Evolutionary conservation across 208 protist genomes (phyloP), one percentile per base, ranked within the genome.

Genomic region (Tetramitus jugosus): DNA sequence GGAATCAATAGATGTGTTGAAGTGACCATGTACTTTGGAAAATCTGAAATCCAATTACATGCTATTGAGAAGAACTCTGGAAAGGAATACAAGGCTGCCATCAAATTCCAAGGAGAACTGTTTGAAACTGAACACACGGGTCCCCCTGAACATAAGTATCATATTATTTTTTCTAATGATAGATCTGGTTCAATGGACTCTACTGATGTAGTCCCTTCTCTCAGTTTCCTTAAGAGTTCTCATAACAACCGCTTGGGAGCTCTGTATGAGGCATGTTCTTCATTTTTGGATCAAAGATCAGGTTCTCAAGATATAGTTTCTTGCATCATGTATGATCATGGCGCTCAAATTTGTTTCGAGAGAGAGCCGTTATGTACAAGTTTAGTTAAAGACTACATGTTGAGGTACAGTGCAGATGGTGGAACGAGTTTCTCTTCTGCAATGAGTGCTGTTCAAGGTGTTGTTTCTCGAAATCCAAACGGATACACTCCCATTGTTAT

Each of bases 11-110:
- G 61, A 43, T 4, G 33, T 8, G 61, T 67, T 7, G 6, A 42
- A 42, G n/a, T 67, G 4, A 67, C 3, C 33, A 67, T 67, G 61
- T 67, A 67, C 40, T 67, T 67, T 67, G 61, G 61, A 42, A 35
- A 33, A 67, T 35, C 61, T 3, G 35, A 67, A 26, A 20, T 56
- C 14, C 10, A 56, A 56, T 26, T 56, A 26, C 14, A 56, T 26
- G 49, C 61, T 14, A n/a, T 43, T 35, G 61, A 67, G n/a, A 35
- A 43, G 33, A 67, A 3, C 26, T n/a, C 61, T n/a, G 35, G 35
- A 35, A 67, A 39, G 2, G 35, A 42, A n/a, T 67, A 67, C 40
- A 23, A 4, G 2, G 61, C 61, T 2, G 10, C 6, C 8, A 67
- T 67, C 20, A 67, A 42, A 39, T 67, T 42, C 20, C 31, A 67